Evolutionary conservation across 257 asterid species (phyloP), one percentile per base, ranked within the genome.

Genomic region (Nicotiana otophora): DNA sequence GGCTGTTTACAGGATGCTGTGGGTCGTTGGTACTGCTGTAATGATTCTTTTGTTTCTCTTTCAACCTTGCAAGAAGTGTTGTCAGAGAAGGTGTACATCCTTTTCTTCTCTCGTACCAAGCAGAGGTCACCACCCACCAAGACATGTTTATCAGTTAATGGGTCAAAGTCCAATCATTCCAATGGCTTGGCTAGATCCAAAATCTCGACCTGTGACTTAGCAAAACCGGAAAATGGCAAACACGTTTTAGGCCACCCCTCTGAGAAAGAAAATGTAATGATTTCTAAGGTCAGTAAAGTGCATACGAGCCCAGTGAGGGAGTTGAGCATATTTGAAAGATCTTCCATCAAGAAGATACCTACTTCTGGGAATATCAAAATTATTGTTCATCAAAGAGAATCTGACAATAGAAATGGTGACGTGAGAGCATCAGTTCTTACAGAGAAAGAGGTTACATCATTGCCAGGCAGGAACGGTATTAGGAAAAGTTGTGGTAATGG

Each of bases 11-110:
- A 96, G 98, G 97, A 96, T 91, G 95, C 97, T 16, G 78, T 86
- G 82, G 97, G 94, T 81, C 92, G 92, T 83, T 96, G 99, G 98
- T 94, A 89, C 87, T 90, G 98, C 93, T 96, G 99, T 91, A 92
- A 96, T 75, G 99, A 96, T 85, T 88, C 98, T 48, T 91, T 81
- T 83, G 98, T 94, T 77, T 89, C 97, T 7, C 90, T 85, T 76
- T 90, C 98, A 72, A 87, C 89, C 82, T 82, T 93, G 89, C 90
- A 93, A 84, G 97, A 96, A 87, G 99, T 93, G 87, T 87, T 96
- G 87, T 92, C 98, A 17, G 98, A 94, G 87, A 96, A 92, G 89
- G 98, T 85, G 84, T 94, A 96, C 86, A 90, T 96, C 63, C 98
- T 96, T 80, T 96, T 94, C 92, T 94, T 89, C 85, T 88, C 96